These are phyloP conservation scores for Keithomyces neogunnii DNA, from an alignment of 2,329 filamentous ascomycete genomes.

Conservation along the genomic window DNA sequence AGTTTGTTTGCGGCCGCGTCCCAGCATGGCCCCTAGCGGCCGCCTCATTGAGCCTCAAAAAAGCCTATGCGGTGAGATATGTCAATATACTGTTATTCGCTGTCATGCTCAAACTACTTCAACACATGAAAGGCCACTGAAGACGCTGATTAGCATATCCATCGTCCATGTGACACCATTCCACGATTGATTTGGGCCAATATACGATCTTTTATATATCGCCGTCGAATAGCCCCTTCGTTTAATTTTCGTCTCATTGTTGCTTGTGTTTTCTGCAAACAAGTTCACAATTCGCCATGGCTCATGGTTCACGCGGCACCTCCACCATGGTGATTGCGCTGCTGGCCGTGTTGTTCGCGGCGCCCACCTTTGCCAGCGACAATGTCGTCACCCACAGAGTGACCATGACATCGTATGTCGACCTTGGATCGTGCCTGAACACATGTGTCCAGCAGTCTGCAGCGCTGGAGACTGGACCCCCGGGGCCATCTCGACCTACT, in stretches of 20 bases:
- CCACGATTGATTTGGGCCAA: too few species aligned
- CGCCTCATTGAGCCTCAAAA: too few species aligned
- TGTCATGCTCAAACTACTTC: too few species aligned
- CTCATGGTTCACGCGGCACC: neutral
- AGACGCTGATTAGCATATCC: too few species aligned
- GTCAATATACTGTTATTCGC: too few species aligned
- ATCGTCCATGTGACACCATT: too few species aligned
- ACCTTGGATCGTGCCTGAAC: neutral
- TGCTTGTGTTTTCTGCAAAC: neutral
- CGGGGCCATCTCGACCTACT: neutral
- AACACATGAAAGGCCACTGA: too few species aligned
- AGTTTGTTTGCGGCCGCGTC: neutral
- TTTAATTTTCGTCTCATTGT: neutral
- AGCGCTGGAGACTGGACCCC: neutral
- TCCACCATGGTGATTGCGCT: neutral
- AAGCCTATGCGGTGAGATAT: too few species aligned
- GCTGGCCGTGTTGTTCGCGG: neutral
- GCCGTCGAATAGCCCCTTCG: too few species aligned
- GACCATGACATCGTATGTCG: conserved; percentile 1
- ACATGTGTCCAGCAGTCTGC: neutral
- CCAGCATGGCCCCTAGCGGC: too few species aligned
- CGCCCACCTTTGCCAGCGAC: neutral
- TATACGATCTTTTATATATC: too few species aligned
- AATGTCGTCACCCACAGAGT: neutral
- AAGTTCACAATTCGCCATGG: neutral